phyloP scores from a whole-genome alignment of 2,329 filamentous ascomycete species.

The Ambrosiella xylebori region DNA sequence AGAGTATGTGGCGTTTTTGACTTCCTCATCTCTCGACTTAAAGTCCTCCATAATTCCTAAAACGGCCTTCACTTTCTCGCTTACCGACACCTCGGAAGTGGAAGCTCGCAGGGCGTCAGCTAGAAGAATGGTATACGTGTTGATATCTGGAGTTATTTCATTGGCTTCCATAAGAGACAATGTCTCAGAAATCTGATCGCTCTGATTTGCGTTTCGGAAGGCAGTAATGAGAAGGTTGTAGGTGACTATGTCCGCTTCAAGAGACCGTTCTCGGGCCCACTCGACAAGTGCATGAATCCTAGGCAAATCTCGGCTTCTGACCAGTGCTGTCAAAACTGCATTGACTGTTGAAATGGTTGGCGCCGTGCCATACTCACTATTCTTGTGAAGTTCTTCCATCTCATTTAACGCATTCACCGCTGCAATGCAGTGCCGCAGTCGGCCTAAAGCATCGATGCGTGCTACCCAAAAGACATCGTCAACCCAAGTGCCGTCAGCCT shows the following conservation, averaged over 20 bases:
- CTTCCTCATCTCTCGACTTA: conserved; percentile 34
- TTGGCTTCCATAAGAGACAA: conserved; percentile 41
- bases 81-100: conserved; percentile 20
- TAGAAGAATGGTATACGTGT: conserved; percentile 58
- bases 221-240: conserved; percentile 52
- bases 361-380: conserved; percentile 19
- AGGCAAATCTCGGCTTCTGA: conserved; percentile 29
- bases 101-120: conserved; percentile 31
- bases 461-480: conserved; percentile 54
- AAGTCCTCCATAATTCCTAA: conserved; percentile 40
- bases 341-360: conserved; percentile 53
- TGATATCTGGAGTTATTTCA: conserved; percentile 41
- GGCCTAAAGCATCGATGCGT: conserved; percentile 48
- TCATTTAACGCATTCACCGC: conserved; percentile 49
- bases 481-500: conserved; percentile 37
- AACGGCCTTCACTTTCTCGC: conserved; percentile 33
- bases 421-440: conserved; percentile 31
- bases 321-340: conserved; percentile 46
- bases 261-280: conserved; percentile 40
- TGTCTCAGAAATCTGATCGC: conserved; percentile 30
- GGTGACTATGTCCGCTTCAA: conserved; percentile 38
- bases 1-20: conserved; percentile 48
- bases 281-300: conserved; percentile 36
- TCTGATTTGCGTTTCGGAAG: conserved; percentile 34
- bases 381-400: conserved; percentile 28